phyloP scores from a whole-genome alignment of 208 protist genomes.

The Trypanosoma congolense region DNA sequence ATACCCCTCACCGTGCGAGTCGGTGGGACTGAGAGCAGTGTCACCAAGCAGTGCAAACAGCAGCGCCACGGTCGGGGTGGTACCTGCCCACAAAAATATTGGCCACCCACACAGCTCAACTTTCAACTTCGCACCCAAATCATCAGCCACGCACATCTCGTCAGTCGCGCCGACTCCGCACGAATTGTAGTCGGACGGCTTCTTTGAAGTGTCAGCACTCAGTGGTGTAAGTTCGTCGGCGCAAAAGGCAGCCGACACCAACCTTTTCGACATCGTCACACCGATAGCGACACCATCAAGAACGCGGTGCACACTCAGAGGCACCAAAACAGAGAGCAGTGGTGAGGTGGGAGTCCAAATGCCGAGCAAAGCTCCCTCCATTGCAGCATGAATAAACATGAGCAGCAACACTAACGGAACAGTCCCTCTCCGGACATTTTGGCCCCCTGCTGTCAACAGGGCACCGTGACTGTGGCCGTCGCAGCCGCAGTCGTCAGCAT shows the following conservation, averaged over 20 bases:
- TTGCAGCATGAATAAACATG: constrained; percentile 68
- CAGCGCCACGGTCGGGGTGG: constrained; percentile 26
- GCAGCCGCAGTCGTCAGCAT: not conserved
- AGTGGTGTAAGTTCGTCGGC: not conserved
- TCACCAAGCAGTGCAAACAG: not conserved
- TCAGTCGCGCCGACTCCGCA: no score
- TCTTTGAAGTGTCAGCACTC: not conserved
- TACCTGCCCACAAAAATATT: constrained; percentile 25
- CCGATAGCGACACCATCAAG: constrained; percentile 76
- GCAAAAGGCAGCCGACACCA: not conserved
- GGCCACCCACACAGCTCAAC: not conserved
- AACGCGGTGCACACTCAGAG: constrained; percentile 56
- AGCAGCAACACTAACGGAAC: constrained; percentile 40
- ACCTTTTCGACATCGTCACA: constrained; percentile 54
- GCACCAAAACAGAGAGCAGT: constrained; percentile 35
- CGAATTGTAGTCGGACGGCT: not conserved
- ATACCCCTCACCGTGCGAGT: not conserved
- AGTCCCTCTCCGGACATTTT: constrained; percentile 1
- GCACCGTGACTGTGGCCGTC: constrained; percentile 8
- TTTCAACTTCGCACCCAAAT: not conserved
- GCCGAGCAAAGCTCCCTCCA: constrained; percentile 60
- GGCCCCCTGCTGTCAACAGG: not conserved
- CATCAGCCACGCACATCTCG: not conserved
- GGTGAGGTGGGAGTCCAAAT: constrained; percentile 27
- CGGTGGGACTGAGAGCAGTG: not conserved